phyloP scores from a whole-genome alignment of 192 early-diverging fungal genomes.

The Coemansia sp. region DNA sequence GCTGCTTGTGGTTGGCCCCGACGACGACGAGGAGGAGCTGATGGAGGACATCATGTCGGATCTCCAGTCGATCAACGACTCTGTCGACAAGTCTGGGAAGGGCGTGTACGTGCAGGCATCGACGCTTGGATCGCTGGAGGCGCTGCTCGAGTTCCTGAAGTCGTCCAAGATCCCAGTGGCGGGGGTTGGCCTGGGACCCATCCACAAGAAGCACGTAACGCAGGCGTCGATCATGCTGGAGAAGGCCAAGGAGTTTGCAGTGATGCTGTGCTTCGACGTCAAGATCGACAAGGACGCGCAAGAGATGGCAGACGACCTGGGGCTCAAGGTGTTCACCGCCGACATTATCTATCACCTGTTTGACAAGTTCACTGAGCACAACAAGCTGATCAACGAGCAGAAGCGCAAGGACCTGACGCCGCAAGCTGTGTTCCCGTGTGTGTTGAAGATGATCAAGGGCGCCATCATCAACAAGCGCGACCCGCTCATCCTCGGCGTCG shows the following conservation, averaged over 20 bases:
- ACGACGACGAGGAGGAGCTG: slow-evolving; percentile 95
- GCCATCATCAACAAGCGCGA: slow-evolving; percentile 93
- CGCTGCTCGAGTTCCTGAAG: slow-evolving; percentile 89
- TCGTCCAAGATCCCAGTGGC: slow-evolving; percentile 92
- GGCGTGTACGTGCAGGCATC: slow-evolving; percentile 99
- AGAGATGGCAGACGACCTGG: slow-evolving; percentile 86
- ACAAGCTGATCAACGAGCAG: slow-evolving; percentile 74
- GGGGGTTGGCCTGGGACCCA: slow-evolving; percentile 95
- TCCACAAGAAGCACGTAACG: slow-evolving; percentile 96
- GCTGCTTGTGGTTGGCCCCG: slow-evolving; percentile 85
- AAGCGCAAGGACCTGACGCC: slow-evolving; percentile 85
- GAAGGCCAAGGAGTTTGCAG: slow-evolving; percentile 78
- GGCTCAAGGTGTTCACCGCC: slow-evolving; percentile 90
- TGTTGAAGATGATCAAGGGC: slow-evolving; percentile 82
- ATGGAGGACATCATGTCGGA: slow-evolving; percentile 95
- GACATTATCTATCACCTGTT: slow-evolving; percentile 99
- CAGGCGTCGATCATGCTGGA: slow-evolving; percentile 92
- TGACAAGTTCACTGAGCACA: slow-evolving; percentile 86
- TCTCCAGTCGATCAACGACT: slow-evolving; percentile 69
- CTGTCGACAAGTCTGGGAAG: slow-evolving; percentile 78
- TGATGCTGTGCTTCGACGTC: slow-evolving; percentile 88
- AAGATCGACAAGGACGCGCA: slow-evolving; percentile 87
- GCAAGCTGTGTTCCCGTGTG: slow-evolving; percentile 94
- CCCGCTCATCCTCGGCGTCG: slow-evolving; percentile 93
- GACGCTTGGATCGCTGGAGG: slow-evolving; percentile 96